These are phyloP conservation scores for Blastocystis sp. DNA, from an alignment of 352 stramenopile species.

Conservation along the genomic window DNA sequence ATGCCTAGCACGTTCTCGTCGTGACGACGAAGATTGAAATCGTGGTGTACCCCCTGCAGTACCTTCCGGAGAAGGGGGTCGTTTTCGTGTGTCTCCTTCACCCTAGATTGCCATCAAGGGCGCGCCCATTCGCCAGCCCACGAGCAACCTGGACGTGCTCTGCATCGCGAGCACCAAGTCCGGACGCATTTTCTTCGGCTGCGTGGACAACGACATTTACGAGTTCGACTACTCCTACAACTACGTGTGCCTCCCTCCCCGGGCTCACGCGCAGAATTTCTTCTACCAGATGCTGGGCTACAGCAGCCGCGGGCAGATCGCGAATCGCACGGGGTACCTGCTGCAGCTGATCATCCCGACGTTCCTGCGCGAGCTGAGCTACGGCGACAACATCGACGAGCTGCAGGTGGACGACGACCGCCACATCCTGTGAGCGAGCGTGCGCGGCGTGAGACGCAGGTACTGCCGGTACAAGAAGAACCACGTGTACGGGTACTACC, in stretches of 20 bases:
- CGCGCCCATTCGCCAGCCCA: conserved; percentile 18
- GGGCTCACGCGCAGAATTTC: conserved; percentile 23
- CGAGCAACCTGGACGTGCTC: conserved; percentile 39
- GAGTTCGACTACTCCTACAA: neutral
- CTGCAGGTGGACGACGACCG: conserved; percentile 47
- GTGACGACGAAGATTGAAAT: conserved; percentile 44
- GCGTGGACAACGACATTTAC: conserved; percentile 61
- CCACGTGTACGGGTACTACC: conserved; percentile 42
- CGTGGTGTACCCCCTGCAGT: conserved; percentile 25
- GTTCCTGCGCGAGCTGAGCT: conserved; percentile 45
- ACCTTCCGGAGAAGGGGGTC: conserved; percentile 18
- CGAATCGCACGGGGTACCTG: conserved; percentile 59
- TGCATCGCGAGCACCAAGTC: conserved; percentile 48
- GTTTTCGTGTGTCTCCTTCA: neutral
- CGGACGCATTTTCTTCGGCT: conserved; percentile 59
- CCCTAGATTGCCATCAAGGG: conserved; percentile 1
- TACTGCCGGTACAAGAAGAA: conserved; percentile 58
- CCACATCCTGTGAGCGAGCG: neutral
- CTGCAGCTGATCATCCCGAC: conserved; percentile 28
- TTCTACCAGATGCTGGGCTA: conserved; percentile 54
- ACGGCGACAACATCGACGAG: conserved; percentile 50
- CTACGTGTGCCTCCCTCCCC: neutral
- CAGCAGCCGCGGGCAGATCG: conserved; percentile 35
- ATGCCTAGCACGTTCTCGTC: conserved; percentile 55
- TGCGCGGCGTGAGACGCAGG: neutral